Evolutionary conservation across 225 moss, liverwort and hornwort genomes (phyloP), one percentile per base, ranked within the genome.

Genomic region (Thuidium tamariscinum): DNA sequence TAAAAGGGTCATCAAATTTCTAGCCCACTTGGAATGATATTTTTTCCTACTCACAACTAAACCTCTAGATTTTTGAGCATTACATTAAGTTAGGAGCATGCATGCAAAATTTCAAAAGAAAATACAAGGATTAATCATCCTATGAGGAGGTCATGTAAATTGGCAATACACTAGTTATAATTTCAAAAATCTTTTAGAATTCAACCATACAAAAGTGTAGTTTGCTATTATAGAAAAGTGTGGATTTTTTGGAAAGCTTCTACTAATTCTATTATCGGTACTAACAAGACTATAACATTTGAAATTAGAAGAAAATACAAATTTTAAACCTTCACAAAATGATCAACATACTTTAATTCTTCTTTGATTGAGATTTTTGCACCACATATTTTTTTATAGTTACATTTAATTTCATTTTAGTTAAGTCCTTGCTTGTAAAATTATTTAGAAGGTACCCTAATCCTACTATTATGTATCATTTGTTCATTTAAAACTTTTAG

Each of bases 71-170:
- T 9, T 26, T 69, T 1, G 2, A 42, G 13, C 9, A 42, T 5
- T 26, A 15, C 9, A 42, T 16, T 70, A 15, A 8, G 2, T 42
- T 26, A 13, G 3, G 8, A 5, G 16, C 1, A 70, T 1, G 0
- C 9, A 42, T 42, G 3, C 26, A 42, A 42, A 42, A 16, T 42
- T 69, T 41, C 9, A 41, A 9, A 70, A 42, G 15, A 8, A 25
- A 69, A 41, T 26, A 5, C 0, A 10, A 1, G 1, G 1, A 2
- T 4, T 27, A 42, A 5, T 70, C 26, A 25, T 3, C 8, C 16
- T 26, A 70, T 42, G 7, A 69, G 23, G 25, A 41, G 2, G 41
- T 25, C 7, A 41, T 39, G 0, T 13, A 13, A 39, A 39, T 2
- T 0, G 0, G 2, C 13, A 39, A 39, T 13, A 15, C 0, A 11